Evolutionary conservation across 2,329 filamentous ascomycete species (phyloP), one percentile per base, ranked within the genome.

Genomic region (Orbilia javanica): DNA sequence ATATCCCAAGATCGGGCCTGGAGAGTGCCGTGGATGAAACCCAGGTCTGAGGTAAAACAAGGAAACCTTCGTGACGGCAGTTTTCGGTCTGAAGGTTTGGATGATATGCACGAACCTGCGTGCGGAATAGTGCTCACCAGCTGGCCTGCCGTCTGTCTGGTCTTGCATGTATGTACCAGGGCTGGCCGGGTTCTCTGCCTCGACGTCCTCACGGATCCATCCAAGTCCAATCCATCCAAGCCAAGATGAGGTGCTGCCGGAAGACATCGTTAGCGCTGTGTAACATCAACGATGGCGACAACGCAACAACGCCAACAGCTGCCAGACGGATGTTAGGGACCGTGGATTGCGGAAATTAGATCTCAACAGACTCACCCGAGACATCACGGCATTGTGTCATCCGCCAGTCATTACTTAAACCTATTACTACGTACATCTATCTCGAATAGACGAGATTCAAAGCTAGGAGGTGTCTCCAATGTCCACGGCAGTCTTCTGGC

Each of bases 231-330:
- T n/a, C n/a, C n/a, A n/a, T n/a, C n/a, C n/a, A n/a, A n/a, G n/a
- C n/a, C n/a, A n/a, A n/a, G n/a, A n/a, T n/a, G n/a, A n/a, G n/a
- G n/a, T 42, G 65, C 25, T 34, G 20, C 18, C 11, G 7, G 34
- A 36, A 36, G 36, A 5, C 25, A 46, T 57, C 36, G n/a, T 27
- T 74, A 74, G 70, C 62, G 70, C 29, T 74, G 70, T 74, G 70
- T 74, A 74, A 74, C 70, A 42, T 53, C 20, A 52, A 48, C 18
- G 20, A 48, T 39, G 20, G 22, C 34, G n/a, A 68, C 71, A 75
- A 68, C 63, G 13, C 64, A 64, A 64, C 71, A 64, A 52, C 42
- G 27, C 63, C 50, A 52, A 68, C 34, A 64, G n/a, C 27, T 34
- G 52, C 18, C 15, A 7, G 25, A 15, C 48, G 11, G 25, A 39